Evolutionary conservation across 176 grass and related monocot species (phyloP), one percentile per base, ranked within the genome.

Genomic region (Musa troglodytarum): DNA sequence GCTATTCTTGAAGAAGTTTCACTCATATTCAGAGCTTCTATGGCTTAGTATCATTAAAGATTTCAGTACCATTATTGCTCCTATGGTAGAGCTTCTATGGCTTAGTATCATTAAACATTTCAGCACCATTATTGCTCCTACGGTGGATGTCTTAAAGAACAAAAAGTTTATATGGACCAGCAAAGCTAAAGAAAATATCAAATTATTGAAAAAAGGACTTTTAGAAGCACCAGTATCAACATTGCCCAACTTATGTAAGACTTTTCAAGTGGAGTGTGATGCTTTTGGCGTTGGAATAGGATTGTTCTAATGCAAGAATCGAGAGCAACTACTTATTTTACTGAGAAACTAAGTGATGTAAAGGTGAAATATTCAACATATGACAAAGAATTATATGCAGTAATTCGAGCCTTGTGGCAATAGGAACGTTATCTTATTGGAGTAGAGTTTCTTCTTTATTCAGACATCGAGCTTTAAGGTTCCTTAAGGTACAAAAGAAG

Each of bases 301-400:
- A n/a, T 17, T 26, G 17, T 65, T 10, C 15, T 65, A 21, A 65
- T 21, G 62, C 17, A 65, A 65, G 17, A 65, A 65, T 19, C 3
- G 9, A 4, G 22, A 22, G 9, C 62, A 65, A 25, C 22, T 23
- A 22, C 62, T 19, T 65, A 65, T 65, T 65, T 65, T 22, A 65
- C 4, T 65, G 62, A 21, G 2, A 65, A 65, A 22, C 17, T 65
- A 20, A 25, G 20, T 65, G 3, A 65, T 65, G 15, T 19, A 14
- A 65, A 65, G 62, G 9, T 65, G 62, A 65, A 65, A 25, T 65
- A 65, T 65, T 65, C 62, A n/a, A 65, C 62, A 8, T 65, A 26
- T 65, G n/a, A 23, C 17, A 65, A 26, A 65, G 62, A 65, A 65
- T 19, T 65, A 65, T 65, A n/a, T 65, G 8, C 25, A 22, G 62